Evolutionary conservation across 208 protist genomes (phyloP), one percentile per base, ranked within the genome.

Genomic region (Crithidia acanthocephali): DNA sequence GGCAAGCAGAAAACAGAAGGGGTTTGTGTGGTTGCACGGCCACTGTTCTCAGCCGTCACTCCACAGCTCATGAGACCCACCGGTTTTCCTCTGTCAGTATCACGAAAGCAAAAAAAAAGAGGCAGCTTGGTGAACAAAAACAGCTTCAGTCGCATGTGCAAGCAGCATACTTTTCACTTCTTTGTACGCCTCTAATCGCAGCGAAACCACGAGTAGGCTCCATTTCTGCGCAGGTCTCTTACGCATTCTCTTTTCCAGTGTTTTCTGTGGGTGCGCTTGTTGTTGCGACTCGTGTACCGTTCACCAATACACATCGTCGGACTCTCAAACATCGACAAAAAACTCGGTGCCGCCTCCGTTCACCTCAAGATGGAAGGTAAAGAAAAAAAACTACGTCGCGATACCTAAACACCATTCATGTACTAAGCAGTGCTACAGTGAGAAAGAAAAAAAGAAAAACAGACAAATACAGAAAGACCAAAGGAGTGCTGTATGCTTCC

Each of bases 361-460:
- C 5, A 5, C 8, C 5, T 13, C 11, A 40, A 11, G 35, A 40
- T 13, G 35, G 8, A 40, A 40, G 35, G 5, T 5, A 40, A 40
- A 20, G 28, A 35, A 13, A 37, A 64, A 52, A 64, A 37, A 25
- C 33, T 40, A 64, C 11, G 16, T 42, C n/a, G 45, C 44, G 25
- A 56, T 56, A 11, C 8, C 28, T 66, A 53, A 16, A 66, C 6
- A 66, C 4, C 35, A 40, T 48, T 48, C 16, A 30, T 40, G 44
- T 66, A 42, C 60, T 66, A 66, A 66, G 60, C 60, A 66, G 60
- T 56, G 48, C 60, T 53, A 56, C 30, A 66, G 22, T 30, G 16
- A 25, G 15, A 37, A 40, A 35, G 28, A 56, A 47, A 23, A 22
- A 55, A 66, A 55, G 13, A 44, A 28, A 16, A 68, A 23, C 35